phyloP scores from a whole-genome alignment of 108 stramenopile genomes.

The Chaetoceros muelleri region DNA sequence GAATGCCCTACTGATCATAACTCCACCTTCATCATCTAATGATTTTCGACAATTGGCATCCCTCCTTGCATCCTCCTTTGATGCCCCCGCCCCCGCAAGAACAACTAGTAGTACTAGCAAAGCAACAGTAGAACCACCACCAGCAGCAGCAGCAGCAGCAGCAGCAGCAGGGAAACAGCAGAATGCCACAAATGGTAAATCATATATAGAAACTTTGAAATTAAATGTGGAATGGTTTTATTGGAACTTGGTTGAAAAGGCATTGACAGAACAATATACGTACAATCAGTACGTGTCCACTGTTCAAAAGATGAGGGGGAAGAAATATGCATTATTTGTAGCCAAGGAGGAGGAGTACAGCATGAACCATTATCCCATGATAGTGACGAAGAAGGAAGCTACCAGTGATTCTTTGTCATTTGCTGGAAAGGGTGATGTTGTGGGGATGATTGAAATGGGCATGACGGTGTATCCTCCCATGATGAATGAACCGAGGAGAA shows the following conservation, averaged over 20 bases:
- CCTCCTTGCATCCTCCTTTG: not conserved
- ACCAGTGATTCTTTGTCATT: too few species aligned
- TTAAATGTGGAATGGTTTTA: not conserved
- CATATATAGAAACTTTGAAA: too few species aligned
- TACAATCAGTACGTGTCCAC: constrained; percentile 27
- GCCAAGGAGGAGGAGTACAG: constrained; percentile 18
- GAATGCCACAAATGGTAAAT: too few species aligned
- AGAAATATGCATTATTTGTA: constrained; percentile 37
- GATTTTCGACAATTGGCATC: not conserved
- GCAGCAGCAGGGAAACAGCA: too few species aligned
- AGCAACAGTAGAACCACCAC: too few species aligned
- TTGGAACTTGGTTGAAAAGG: constrained; percentile 24
- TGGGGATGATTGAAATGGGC: not conserved
- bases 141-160: too few species aligned
- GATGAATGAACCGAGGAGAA: too few species aligned
- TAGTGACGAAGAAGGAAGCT: not conserved
- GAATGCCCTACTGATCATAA: not conserved
- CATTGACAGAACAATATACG: constrained; percentile 26
- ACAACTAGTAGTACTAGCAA: not conserved
- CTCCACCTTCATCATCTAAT: not conserved
- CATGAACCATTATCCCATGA: not conserved
- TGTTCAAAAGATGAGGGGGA: constrained; percentile 32
- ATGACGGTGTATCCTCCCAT: not conserved
- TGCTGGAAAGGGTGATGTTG: too few species aligned
- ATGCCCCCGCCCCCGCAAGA: not conserved